Evolutionary conservation across 495 filamentous ascomycete species (phyloP), one percentile per base, ranked within the genome.

Genomic region (Saxophila tyrrhenica): DNA sequence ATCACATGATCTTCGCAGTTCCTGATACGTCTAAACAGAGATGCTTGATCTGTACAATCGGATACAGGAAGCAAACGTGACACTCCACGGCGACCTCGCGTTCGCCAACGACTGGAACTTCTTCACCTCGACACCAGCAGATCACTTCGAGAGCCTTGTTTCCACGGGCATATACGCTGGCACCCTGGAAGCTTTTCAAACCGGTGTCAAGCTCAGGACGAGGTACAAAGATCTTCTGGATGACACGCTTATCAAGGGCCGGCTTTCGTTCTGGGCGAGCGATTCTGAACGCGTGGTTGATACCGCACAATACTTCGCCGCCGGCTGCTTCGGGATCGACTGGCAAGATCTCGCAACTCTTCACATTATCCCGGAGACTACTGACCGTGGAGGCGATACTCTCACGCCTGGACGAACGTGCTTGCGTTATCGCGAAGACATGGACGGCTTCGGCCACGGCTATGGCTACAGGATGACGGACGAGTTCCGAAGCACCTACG

Each of bases 371-470:
- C 73, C 78, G 17, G 78, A 83, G 54, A 71, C 65, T 2, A 63
- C 66, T 25, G 69, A 73, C 23, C 70, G 64, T 16, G 69, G 75
- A 5, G 77, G 70, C 10, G 71, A 83, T 51, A 81, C 79, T 1
- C 68, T 83, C 17, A 82, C 79, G 1, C 78, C 79, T 1, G 75
- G 76, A 3, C 74, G 79, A 54, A 79, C 77, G 0, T 83, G 79
- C 64, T 41, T 69, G 9, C 68, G 64, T n/a, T 81, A 81, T 54
- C 48, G 71, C 19, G 61, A 71, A 3, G 75, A 82, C 54, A 55
- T 52, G 0, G 64, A 64, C 20, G 63, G 60, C 15, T 43, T 69
- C 46, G 78, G 79, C 11, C 77, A 78, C 58, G 72, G 74, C 50
- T 68, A 73, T 24, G 79, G 79, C 1, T 56, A 62, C 8, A 67